Evolutionary conservation across 2,329 filamentous ascomycete genomes (phyloP).

Genomic region (Ceratocystis cacaofunesta): DNA sequence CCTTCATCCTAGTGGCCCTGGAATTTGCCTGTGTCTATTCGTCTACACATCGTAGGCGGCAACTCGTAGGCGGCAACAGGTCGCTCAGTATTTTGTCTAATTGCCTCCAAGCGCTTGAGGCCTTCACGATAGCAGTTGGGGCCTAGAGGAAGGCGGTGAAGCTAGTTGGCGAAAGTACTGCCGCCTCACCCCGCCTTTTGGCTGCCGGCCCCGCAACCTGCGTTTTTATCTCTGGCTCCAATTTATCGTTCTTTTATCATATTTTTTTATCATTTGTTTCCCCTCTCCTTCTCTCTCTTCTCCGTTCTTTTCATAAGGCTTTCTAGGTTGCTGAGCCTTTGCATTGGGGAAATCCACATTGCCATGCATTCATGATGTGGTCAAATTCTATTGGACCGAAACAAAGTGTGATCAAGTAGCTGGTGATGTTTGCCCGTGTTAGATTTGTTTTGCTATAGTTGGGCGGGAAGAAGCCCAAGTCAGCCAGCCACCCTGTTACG

Average conservation of each 20-base stretch:
- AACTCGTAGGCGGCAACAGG: no score
- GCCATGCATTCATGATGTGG: not conserved
- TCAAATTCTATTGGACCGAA: not conserved
- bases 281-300: not conserved
- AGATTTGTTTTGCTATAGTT: not conserved
- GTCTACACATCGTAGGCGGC: no score
- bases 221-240: no score
- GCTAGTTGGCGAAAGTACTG: not conserved
- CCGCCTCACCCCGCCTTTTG: not conserved
- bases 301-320: not conserved
- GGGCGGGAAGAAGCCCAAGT: no score
- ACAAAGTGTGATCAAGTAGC: not conserved
- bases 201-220: not conserved
- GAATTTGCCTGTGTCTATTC: no score
- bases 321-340: not conserved
- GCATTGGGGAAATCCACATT: not conserved
- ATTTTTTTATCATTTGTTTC: not conserved
- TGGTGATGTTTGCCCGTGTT: not conserved
- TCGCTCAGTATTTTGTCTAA: no score
- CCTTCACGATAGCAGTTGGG: no score
- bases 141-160: not conserved
- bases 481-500: no score
- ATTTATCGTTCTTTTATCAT: not conserved
- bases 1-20: no score
- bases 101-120: no score